These are phyloP conservation scores for Calonectria multiphialidica DNA, from an alignment of 2,329 filamentous ascomycete genomes.

Conservation along the genomic window DNA sequence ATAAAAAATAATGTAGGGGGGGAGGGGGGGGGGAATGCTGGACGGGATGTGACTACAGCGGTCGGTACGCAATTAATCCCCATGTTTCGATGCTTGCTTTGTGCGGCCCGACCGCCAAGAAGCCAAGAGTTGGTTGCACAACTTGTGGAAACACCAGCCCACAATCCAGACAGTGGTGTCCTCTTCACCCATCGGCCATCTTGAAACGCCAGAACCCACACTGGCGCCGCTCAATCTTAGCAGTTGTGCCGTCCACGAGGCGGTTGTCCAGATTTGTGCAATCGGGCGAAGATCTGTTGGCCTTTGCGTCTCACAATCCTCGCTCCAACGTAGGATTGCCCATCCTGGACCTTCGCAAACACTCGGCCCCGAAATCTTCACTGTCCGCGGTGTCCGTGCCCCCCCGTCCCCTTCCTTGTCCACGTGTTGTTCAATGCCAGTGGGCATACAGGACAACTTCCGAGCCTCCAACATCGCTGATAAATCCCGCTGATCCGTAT, in stretches of 20 bases:
- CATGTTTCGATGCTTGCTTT: not conserved
- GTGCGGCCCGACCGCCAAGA: slow-evolving; percentile 16
- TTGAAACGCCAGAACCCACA: slow-evolving; percentile 36
- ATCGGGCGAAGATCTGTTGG: slow-evolving; percentile 13
- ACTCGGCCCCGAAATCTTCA: not conserved
- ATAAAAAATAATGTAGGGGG: not conserved
- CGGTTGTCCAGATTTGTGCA: slow-evolving; percentile 20
- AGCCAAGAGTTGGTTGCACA: slow-evolving; percentile 13
- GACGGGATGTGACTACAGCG: not conserved
- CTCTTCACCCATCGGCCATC: slow-evolving; percentile 14
- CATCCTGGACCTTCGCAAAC: not conserved
- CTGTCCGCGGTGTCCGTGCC: not conserved
- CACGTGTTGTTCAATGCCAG: not conserved
- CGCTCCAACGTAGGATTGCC: not conserved
- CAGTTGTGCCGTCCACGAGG: slow-evolving; percentile 10
- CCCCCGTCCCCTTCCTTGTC: not conserved
- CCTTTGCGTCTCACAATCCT: slow-evolving; percentile 15
- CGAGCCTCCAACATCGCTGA: not conserved
- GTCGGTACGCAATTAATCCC: not conserved
- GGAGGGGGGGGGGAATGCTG: not conserved
- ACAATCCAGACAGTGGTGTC: not conserved
- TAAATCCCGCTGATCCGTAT: not conserved
- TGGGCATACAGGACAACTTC: not conserved
- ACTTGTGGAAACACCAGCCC: slow-evolving; percentile 1
- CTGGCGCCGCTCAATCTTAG: slow-evolving; percentile 35